Conservation (phyloP, 192 early-diverging fungal species). For the Dissophora ornata region DNA sequence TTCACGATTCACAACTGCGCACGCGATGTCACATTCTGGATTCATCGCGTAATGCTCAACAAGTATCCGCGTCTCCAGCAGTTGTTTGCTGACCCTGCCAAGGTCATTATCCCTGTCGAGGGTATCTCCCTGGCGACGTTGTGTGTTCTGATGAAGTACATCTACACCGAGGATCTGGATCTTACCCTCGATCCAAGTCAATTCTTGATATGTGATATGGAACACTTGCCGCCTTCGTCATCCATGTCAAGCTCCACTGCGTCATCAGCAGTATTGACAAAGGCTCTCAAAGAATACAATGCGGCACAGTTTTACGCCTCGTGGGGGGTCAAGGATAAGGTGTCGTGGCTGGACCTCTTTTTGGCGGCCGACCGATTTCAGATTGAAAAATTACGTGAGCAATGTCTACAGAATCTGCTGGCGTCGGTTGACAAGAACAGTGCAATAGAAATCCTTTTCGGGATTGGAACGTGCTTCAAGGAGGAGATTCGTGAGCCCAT, state of each 20-base stretch:
- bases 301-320: no score
- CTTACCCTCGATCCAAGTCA: neutral
- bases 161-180: neutral
- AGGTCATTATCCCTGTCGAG: no score
- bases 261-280: no score
- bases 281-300: no score
- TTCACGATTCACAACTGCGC: neutral
- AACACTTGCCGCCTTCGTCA: no score
- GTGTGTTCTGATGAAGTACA: neutral
- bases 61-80: neutral
- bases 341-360: neutral
- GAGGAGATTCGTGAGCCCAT: neutral
- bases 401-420: neutral
- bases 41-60: neutral
- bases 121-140: conserved; percentile 4
- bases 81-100: no score
- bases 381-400: neutral
- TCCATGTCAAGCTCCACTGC: no score
- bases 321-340: no score
- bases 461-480: neutral
- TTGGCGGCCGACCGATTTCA: neutral
- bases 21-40: neutral
- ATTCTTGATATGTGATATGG: no score
- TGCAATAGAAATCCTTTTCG: conserved; percentile 5
- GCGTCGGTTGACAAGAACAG: neutral